phyloP scores from a whole-genome alignment of 2,329 filamentous ascomycete genomes.

The Sporothrix mexicana region DNA sequence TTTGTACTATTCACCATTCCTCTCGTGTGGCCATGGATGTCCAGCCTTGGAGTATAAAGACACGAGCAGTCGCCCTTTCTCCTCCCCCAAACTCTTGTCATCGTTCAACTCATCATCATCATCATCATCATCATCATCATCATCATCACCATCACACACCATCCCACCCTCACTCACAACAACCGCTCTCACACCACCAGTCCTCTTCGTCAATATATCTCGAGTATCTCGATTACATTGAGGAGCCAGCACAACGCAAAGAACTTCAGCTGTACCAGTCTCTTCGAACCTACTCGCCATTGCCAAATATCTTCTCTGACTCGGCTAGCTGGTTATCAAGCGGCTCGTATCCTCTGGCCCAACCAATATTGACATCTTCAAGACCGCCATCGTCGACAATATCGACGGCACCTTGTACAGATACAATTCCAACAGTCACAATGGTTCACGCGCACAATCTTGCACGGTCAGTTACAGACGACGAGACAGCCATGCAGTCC shows the following conservation, averaged over 20 bases:
- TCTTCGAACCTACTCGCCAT: not conserved
- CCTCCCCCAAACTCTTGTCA: conserved; percentile 22
- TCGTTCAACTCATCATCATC: conserved; percentile 17
- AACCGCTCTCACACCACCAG: not conserved
- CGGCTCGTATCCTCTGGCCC: not conserved
- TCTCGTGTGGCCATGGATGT: conserved; percentile 25
- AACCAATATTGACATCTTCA: not conserved
- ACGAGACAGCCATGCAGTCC: conserved; percentile 25
- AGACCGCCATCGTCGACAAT: not conserved
- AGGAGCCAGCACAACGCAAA: conserved; percentile 16
- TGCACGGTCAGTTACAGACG: not conserved
- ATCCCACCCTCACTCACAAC: not conserved
- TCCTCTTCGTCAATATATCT: not conserved
- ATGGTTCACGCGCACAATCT: conserved; percentile 22
- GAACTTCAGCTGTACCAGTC: not conserved
- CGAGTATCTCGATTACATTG: not conserved
- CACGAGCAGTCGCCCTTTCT: conserved; percentile 28
- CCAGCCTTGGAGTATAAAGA: conserved; percentile 36
- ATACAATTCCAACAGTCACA: not conserved
- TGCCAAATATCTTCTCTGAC: not conserved
- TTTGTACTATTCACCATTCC: conserved; percentile 1
- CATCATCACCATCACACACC: conserved; percentile 17
- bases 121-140: conserved; percentile 7
- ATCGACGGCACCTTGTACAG: not conserved
- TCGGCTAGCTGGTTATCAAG: not conserved